Percentiles rank a stretch among this genome's conserved stretches.
phyloP scores from a whole-genome alignment of 192 early-diverging fungal genomes.

The Linnemannia hyalina region DNA sequence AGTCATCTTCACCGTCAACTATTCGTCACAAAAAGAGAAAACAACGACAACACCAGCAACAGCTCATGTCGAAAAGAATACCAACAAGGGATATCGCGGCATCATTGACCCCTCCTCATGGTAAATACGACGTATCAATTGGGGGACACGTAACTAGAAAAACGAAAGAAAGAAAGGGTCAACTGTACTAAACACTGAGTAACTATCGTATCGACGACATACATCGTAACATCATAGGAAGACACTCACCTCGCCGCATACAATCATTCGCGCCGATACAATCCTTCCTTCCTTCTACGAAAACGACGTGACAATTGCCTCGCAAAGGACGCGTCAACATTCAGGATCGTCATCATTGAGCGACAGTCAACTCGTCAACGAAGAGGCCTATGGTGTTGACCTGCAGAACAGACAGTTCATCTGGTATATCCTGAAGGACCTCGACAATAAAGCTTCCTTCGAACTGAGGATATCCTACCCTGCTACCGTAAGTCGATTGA shows the following conservation, averaged over 20 bases:
- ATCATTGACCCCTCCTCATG: conserved; percentile 8
- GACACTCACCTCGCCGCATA: conserved; percentile 26
- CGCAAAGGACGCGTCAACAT: neutral
- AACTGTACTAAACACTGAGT: neutral
- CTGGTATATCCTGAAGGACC: conserved; percentile 56
- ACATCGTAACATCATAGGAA: conserved; percentile 14
- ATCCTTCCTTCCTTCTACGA: conserved; percentile 23
- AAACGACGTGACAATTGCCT: conserved; percentile 12
- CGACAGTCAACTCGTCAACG: conserved; percentile 1
- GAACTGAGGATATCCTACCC: conserved; percentile 58
- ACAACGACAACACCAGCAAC: no score
- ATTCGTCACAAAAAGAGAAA: neutral
- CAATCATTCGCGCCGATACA: conserved; percentile 26
- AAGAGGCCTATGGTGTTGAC: neutral
- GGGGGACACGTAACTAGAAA: no score
- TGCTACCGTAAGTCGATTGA: conserved; percentile 35
- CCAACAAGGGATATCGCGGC: neutral
- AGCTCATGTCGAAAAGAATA: no score
- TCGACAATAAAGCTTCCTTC: conserved; percentile 48
- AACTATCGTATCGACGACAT: no score
- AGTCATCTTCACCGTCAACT: conserved; percentile 30
- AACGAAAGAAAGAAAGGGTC: no score
- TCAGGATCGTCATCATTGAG: neutral
- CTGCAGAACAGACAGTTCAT: conserved; percentile 32
- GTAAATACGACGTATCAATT: neutral